Percentiles rank a stretch among this genome's conserved stretches.
phyloP scores from a whole-genome alignment of 2,329 filamentous ascomycete species.

The Trichoderma endophyticum region DNA sequence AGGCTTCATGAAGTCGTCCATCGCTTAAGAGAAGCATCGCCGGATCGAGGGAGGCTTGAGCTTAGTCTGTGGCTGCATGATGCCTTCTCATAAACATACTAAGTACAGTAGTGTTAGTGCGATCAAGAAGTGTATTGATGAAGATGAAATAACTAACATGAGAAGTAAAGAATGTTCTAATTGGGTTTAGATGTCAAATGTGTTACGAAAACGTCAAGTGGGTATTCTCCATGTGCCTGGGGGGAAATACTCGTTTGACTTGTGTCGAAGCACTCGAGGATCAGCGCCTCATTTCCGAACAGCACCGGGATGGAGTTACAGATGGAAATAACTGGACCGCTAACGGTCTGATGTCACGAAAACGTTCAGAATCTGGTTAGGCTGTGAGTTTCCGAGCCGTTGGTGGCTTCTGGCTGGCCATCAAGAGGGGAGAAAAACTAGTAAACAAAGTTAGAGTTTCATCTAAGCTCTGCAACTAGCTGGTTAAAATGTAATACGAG shows the following conservation, averaged over 20 bases:
- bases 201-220: not conserved
- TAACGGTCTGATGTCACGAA: conserved; percentile 12
- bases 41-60: conserved; percentile 10
- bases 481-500: not conserved
- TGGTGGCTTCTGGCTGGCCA: not conserved
- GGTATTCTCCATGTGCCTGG: not conserved
- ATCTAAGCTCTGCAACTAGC: conserved; percentile 1
- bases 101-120: not conserved
- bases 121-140: not conserved
- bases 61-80: not conserved
- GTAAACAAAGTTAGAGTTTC: not conserved
- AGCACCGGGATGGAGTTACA: not conserved
- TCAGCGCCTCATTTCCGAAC: not conserved
- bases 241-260: not conserved
- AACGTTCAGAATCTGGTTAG: conserved; percentile 1
- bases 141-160: not conserved
- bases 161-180: not conserved
- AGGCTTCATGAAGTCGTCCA: not conserved
- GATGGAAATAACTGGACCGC: not conserved
- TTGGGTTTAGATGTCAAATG: not conserved
- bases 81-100: not conserved
- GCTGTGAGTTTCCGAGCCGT: not conserved
- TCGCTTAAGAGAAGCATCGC: not conserved
- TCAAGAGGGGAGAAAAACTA: not conserved
- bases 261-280: not conserved